Evolutionary conservation across 768 basidiomycete genomes (phyloP).

Genomic region (Termitomyces titanicus): DNA sequence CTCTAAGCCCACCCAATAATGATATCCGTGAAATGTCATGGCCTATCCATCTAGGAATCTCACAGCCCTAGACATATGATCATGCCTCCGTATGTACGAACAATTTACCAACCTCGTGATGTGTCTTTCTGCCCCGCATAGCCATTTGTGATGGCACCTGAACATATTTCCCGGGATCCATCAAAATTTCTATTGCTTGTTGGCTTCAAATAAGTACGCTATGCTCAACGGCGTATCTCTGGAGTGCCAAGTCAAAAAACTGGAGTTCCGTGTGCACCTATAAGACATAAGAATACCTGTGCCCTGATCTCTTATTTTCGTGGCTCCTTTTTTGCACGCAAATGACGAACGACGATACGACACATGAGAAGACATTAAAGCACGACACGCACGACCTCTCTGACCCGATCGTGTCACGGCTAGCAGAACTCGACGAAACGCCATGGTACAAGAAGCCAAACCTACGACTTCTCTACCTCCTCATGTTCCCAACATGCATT

Average conservation of each 20-base stretch:
- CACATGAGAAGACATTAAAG: conserved; percentile 7
- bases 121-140: neutral
- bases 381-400: conserved; percentile 10
- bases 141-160: neutral
- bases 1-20: neutral
- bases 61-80: too few relatives aligned
- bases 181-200: neutral
- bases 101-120: neutral
- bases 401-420: conserved; percentile 34
- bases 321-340: neutral
- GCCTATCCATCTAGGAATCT: neutral
- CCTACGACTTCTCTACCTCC: conserved; percentile 48
- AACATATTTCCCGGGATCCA: neutral
- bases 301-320: neutral
- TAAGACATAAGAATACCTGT: neutral
- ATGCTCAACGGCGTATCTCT: neutral
- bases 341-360: conserved; percentile 4
- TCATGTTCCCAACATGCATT: conserved; percentile 58
- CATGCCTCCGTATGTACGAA: neutral
- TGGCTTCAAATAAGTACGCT: neutral
- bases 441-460: conserved; percentile 67
- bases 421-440: conserved; percentile 45
- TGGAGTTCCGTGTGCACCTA: neutral
- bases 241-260: neutral
- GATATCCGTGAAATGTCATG: neutral